Base-by-base conservation (phyloP, 257 asterid species). In the Ehretia macrophylla region DNA sequence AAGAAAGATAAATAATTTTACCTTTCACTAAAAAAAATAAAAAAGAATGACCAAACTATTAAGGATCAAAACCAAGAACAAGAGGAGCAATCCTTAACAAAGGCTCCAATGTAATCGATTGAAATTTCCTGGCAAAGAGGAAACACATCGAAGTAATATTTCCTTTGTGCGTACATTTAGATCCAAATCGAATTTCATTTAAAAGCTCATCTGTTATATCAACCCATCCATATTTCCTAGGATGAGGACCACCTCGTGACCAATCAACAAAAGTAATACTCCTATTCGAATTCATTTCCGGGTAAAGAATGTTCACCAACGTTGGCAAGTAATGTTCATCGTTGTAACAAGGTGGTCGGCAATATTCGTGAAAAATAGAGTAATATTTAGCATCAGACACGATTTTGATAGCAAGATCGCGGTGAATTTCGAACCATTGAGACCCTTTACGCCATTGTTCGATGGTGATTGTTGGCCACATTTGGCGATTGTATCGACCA, bases 381-480 rank as follows among this genome's bases (percentile, higher is more conserved):
- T 84, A 76, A 58, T 78, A 84, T 46, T 67, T 81, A 0, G 6
- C 4, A 56, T 84, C 91, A 17, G 85, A 67, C 4, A 81, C 64
- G 1, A 77, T 67, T 0, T 17, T 22, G 5, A 56, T 6, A n/a
- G 91, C 94, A 8, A 87, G 66, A 11, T 76, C 67, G 3, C 93
- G 90, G 68, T 64, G 84, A 66, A 82, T 18, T 48, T 84, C 88
- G 22, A 87, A 87, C 94, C 96, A 84, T 46, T 87, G 91, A 5
- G 96, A 82, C 35, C 94, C 85, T 57, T 87, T 87, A 5, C 91
- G 85, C 88, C 96, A 84, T 44, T 80, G 82, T 18, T 75, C 67
- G 72, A 84, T 27, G 39, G 86, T 73, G 62, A 87, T 60, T 0
- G 44, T 56, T 0, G 94, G 96, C 66, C 56, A 73, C 96, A 87